Evolutionary conservation across 306 rosid genomes (phyloP).

Genomic region (Luffa acutangula): DNA sequence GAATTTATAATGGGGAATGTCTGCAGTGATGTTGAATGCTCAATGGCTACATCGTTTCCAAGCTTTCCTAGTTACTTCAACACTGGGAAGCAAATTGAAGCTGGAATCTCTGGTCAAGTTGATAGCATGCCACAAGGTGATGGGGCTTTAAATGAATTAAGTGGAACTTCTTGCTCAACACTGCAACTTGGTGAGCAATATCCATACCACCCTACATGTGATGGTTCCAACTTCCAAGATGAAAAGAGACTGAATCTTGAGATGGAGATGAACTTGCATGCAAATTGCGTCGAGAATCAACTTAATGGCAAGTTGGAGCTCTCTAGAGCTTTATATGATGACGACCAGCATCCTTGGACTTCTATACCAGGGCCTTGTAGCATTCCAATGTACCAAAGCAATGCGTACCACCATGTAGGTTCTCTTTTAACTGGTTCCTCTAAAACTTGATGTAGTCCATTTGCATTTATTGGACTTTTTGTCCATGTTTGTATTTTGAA

Average conservation of each 20-base stretch:
- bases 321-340: constrained; percentile 4
- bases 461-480: background rate
- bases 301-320: constrained; percentile 52
- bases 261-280: constrained; percentile 47
- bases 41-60: constrained; percentile 41
- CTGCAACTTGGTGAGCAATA: constrained; percentile 50
- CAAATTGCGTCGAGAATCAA: constrained; percentile 44
- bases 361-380: constrained; percentile 58
- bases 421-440: background rate
- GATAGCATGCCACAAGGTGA: constrained; percentile 21
- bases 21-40: constrained; percentile 71
- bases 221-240: constrained; percentile 34
- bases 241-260: constrained; percentile 44
- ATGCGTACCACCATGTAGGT: constrained; percentile 5
- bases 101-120: constrained; percentile 35
- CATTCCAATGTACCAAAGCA: constrained; percentile 22
- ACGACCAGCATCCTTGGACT: constrained; percentile 54
- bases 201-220: constrained; percentile 64
- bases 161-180: constrained; percentile 39
- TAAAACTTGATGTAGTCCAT: background rate
- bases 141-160: constrained; percentile 19
- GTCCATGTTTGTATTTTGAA: background rate
- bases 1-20: constrained; percentile 1
- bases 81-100: constrained; percentile 31
- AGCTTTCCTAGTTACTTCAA: constrained; percentile 42